Percentiles rank a stretch among this genome's conserved stretches.
These are phyloP conservation scores for Pseudocercospora crystallina DNA, from an alignment of 2,329 filamentous ascomycete genomes.

Conservation along the genomic window DNA sequence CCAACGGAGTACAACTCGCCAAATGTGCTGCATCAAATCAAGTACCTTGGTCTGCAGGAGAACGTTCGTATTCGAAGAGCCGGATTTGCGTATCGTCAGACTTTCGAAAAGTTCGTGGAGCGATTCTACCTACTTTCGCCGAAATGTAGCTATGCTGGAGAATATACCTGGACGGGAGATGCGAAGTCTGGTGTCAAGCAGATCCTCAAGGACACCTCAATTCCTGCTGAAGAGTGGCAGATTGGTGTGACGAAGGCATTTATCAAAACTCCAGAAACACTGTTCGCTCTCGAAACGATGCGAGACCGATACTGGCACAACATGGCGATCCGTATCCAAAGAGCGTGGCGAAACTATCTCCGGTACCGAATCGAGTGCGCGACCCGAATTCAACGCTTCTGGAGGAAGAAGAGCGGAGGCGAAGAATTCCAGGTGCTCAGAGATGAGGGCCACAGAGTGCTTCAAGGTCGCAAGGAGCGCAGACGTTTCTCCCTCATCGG, in stretches of 20 bases:
- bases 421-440: conserved; percentile 85
- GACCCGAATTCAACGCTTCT: conserved; percentile 90
- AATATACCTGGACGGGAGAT: conserved; percentile 93
- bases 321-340: conserved; percentile 96
- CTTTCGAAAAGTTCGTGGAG: conserved; percentile 97
- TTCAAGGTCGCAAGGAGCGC: conserved; percentile 85
- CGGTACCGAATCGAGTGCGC: conserved; percentile 90
- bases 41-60: conserved; percentile 98
- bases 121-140: conserved; percentile 94
- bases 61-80: conserved; percentile 96
- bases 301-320: conserved; percentile 98
- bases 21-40: conserved; percentile 97
- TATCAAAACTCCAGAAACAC: conserved; percentile 94
- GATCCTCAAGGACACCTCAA: conserved; percentile 94
- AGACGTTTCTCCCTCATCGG: conserved; percentile 87
- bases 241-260: conserved; percentile 97
- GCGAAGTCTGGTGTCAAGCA: conserved; percentile 83
- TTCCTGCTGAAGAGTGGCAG: conserved; percentile 92
- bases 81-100: conserved; percentile 94
- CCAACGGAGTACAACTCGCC: conserved; percentile 85
- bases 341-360: conserved; percentile 94
- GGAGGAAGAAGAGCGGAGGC: conserved; percentile 88
- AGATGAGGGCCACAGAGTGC: conserved; percentile 79
- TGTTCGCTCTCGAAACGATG: conserved; percentile 97
- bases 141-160: conserved; percentile 91